These are phyloP conservation scores for Talaromyces sp. DNA, from an alignment of 2,329 filamentous ascomycete genomes.

Conservation along the genomic window DNA sequence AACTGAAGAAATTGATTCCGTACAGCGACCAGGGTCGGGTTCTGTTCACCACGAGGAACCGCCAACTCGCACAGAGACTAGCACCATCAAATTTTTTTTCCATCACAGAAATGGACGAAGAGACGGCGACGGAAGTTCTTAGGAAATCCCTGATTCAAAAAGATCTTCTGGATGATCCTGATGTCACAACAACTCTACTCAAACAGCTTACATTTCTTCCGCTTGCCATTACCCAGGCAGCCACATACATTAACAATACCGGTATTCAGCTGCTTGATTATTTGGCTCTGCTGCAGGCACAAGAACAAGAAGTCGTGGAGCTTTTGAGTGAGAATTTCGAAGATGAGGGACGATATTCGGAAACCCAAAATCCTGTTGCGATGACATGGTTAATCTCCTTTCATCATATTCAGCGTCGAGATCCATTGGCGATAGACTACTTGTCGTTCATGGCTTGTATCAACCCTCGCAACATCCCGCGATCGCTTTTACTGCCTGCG, in stretches of 20 bases:
- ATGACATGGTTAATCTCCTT: not conserved
- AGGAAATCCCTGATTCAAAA: not conserved
- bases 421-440: not conserved
- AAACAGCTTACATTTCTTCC: slow-evolving; percentile 30
- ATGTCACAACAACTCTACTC: slow-evolving; percentile 21
- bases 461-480: not conserved
- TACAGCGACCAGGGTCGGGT: slow-evolving; percentile 27
- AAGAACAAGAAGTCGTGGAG: not conserved
- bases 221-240: slow-evolving; percentile 34
- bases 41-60: slow-evolving; percentile 31
- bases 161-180: slow-evolving; percentile 22
- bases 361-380: not conserved
- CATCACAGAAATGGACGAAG: slow-evolving; percentile 21
- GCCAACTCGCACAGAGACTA: slow-evolving; percentile 23
- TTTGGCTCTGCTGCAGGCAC: not conserved
- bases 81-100: slow-evolving; percentile 23
- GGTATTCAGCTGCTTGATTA: not conserved
- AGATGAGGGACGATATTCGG: not conserved
- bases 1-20: slow-evolving; percentile 22
- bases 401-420: not conserved
- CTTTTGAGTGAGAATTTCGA: not conserved
- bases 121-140: slow-evolving; percentile 19
- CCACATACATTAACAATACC: not conserved
- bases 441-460: not conserved
- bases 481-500: not conserved